phyloP scores from a whole-genome alignment of 352 stramenopile species.

The Phytophthora crassamura region DNA sequence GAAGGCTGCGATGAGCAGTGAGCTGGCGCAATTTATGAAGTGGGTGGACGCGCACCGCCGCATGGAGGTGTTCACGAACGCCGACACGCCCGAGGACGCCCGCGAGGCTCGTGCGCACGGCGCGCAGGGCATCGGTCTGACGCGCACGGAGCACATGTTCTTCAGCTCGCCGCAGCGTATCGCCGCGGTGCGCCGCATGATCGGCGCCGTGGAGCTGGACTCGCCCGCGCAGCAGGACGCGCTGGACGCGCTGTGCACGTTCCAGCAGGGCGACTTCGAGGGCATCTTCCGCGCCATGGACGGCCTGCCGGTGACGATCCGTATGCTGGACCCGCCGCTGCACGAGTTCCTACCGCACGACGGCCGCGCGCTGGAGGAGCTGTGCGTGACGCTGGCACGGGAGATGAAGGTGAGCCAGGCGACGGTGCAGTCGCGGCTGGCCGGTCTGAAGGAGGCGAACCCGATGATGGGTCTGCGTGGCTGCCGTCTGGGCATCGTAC shows the following conservation, averaged over 20 bases:
- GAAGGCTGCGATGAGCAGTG: constrained; percentile 26
- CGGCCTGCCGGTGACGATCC: constrained; percentile 34
- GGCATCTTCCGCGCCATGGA: constrained; percentile 38
- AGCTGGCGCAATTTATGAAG: constrained; percentile 32
- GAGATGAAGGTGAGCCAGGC: constrained; percentile 30
- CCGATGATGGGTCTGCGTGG: constrained; percentile 40
- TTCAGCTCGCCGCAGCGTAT: constrained; percentile 30
- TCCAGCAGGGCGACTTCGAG: constrained; percentile 37
- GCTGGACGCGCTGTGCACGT: constrained; percentile 31
- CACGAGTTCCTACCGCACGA: constrained; percentile 38
- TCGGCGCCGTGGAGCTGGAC: constrained; percentile 35
- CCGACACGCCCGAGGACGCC: constrained; percentile 28
- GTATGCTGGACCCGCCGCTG: constrained; percentile 32
- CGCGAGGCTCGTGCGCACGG: constrained; percentile 28
- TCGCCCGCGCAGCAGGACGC: constrained; percentile 31
- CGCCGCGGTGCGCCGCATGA: constrained; percentile 29
- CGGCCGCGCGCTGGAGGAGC: constrained; percentile 25
- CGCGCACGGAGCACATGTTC: constrained; percentile 38
- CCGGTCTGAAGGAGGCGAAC: constrained; percentile 35
- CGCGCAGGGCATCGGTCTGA: constrained; percentile 29
- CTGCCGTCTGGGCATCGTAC: constrained; percentile 35
- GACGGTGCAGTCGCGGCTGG: constrained; percentile 28
- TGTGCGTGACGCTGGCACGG: constrained; percentile 27
- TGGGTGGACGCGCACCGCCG: constrained; percentile 37
- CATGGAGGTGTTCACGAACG: constrained; percentile 38